Percentiles rank a stretch among this genome's conserved stretches.
These are phyloP conservation scores for Moesziomyces parantarcticus DNA, from an alignment of 1,284 basidiomycete species.

Conservation along the genomic window DNA sequence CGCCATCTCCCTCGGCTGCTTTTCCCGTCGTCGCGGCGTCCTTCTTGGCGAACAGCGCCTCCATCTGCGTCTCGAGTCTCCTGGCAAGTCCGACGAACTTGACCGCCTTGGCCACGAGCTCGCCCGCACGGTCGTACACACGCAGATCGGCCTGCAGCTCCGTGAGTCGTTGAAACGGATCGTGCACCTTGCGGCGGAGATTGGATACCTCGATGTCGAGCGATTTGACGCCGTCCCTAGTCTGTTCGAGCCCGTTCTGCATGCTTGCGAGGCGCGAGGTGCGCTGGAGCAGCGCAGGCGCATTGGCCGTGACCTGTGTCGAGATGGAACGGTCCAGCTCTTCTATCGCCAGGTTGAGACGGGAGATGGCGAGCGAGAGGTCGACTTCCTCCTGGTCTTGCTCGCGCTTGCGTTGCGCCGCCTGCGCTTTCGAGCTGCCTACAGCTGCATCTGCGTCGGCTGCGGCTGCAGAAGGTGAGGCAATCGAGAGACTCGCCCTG, in stretches of 20 bases:
- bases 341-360: constrained; percentile 50
- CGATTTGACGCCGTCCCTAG: constrained; percentile 7
- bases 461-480: constrained; percentile 8
- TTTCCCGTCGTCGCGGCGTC: constrained; percentile 1
- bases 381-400: constrained; percentile 40
- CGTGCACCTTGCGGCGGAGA: constrained; percentile 20
- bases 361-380: constrained; percentile 43
- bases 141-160: constrained; percentile 19
- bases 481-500: background rate
- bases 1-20: constrained; percentile 5
- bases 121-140: constrained; percentile 20
- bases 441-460: background rate
- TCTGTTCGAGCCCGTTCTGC: constrained; percentile 12
- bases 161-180: constrained; percentile 19
- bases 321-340: constrained; percentile 40
- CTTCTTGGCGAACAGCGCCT: constrained; percentile 23
- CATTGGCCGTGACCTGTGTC: constrained; percentile 29
- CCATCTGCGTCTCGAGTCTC: constrained; percentile 52
- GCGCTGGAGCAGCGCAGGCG: constrained; percentile 18
- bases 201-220: constrained; percentile 23
- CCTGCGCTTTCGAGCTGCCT: background rate
- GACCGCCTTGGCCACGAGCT: constrained; percentile 24
- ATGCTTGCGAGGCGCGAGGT: constrained; percentile 15
- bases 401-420: constrained; percentile 9
- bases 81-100: constrained; percentile 35